Conservation (phyloP, 768 basidiomycete genomes). For the Phlebiopsis gigantea region DNA sequence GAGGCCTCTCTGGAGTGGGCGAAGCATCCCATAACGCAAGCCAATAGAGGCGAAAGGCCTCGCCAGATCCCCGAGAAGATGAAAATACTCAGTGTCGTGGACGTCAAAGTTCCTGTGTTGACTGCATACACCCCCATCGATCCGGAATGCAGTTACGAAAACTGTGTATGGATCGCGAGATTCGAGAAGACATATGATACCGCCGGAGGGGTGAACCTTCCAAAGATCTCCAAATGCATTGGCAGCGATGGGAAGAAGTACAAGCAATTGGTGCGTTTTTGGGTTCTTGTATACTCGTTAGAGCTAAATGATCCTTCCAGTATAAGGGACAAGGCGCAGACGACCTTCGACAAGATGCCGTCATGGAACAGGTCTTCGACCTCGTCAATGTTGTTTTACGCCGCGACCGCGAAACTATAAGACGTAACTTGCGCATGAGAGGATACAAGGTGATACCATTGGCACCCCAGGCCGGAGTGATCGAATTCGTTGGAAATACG, state of each 20-base stretch:
- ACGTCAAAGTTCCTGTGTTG: constrained; percentile 77
- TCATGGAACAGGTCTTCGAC: constrained; percentile 97
- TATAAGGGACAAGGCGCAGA: constrained; percentile 91
- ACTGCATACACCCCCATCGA: constrained; percentile 71
- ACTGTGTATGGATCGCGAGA: constrained; percentile 61
- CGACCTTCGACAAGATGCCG: constrained; percentile 94
- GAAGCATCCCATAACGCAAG: constrained; percentile 42
- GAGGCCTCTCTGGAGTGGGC: constrained; percentile 72
- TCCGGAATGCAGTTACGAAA: constrained; percentile 57
- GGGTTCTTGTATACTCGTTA: neutral
- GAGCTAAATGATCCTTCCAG: constrained; percentile 32
- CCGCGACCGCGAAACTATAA: constrained; percentile 69
- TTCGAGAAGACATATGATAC: constrained; percentile 56
- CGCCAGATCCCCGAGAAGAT: constrained; percentile 39
- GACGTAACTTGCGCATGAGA: constrained; percentile 67
- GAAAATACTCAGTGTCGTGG: constrained; percentile 41
- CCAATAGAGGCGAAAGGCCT: constrained; percentile 10
- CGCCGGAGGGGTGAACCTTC: constrained; percentile 77
- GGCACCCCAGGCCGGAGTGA: constrained; percentile 69
- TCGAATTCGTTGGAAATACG: constrained; percentile 90
- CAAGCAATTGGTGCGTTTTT: constrained; percentile 70
- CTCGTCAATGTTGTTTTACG: constrained; percentile 77
- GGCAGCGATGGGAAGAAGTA: constrained; percentile 62
- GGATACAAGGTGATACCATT: constrained; percentile 90
- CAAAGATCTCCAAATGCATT: constrained; percentile 73